Evolutionary conservation across 495 filamentous ascomycete species (phyloP).

Genomic region (Trichocladium antarcticum): DNA sequence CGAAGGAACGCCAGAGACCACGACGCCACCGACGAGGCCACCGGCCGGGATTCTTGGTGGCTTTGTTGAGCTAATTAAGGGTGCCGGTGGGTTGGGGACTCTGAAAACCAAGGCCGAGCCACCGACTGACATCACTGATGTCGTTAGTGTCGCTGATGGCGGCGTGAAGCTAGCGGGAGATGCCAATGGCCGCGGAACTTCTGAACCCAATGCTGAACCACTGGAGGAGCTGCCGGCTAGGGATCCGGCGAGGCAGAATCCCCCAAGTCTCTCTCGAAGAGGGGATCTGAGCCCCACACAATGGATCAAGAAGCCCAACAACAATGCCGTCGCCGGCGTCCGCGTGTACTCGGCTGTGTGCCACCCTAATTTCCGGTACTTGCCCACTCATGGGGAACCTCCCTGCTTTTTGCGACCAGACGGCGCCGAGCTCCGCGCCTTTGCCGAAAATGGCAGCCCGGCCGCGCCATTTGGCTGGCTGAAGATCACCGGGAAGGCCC

Average conservation of each 20-base stretch:
- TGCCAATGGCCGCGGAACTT: too few species aligned
- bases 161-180: too few species aligned
- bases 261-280: constrained; percentile 13
- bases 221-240: background rate
- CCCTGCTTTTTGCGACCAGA: constrained; percentile 1
- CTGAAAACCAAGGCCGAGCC: too few species aligned
- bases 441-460: constrained; percentile 1
- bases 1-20: background rate
- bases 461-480: constrained; percentile 14
- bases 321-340: background rate
- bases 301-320: background rate
- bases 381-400: background rate
- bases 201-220: too few species aligned
- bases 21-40: too few species aligned
- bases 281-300: constrained; percentile 5
- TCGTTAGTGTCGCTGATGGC: too few species aligned
- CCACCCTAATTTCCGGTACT: constrained; percentile 7
- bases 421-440: constrained; percentile 10
- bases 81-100: too few species aligned
- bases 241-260: background rate
- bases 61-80: too few species aligned
- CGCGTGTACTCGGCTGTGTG: constrained; percentile 10
- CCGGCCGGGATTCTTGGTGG: background rate
- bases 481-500: constrained; percentile 8
- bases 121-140: too few species aligned